phyloP scores from a whole-genome alignment of 2,329 filamentous ascomycete genomes.

The Exophiala lecanii-corni region DNA sequence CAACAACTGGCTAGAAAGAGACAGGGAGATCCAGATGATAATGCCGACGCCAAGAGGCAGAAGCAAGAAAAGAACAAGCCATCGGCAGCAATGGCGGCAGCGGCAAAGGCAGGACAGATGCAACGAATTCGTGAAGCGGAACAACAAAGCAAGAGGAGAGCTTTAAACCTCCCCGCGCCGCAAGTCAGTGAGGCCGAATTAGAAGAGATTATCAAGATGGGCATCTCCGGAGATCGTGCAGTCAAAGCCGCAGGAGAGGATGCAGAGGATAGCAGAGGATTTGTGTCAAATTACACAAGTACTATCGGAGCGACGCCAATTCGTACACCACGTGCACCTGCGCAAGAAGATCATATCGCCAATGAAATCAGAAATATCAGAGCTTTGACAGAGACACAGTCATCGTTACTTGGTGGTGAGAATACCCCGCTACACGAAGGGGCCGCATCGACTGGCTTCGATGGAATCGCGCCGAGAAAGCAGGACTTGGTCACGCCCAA shows the following conservation, averaged over 20 bases:
- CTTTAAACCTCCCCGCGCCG: constrained; percentile 77
- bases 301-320: constrained; percentile 81
- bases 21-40: constrained; percentile 85
- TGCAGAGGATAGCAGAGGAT: constrained; percentile 75
- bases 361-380: constrained; percentile 95
- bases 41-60: constrained; percentile 71
- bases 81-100: constrained; percentile 77
- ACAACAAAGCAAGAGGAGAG: constrained; percentile 86
- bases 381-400: constrained; percentile 88
- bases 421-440: constrained; percentile 86
- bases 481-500: constrained; percentile 88
- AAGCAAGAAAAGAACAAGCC: constrained; percentile 81
- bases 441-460: constrained; percentile 76
- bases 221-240: constrained; percentile 84
- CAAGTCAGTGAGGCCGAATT: constrained; percentile 91
- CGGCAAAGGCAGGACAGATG: constrained; percentile 87
- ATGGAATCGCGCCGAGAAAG: constrained; percentile 73
- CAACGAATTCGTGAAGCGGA: constrained; percentile 94
- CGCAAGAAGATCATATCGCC: constrained; percentile 90
- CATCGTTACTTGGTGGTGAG: constrained; percentile 86
- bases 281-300: constrained; percentile 81
- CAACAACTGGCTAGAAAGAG: constrained; percentile 87
- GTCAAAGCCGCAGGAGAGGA: constrained; percentile 70
- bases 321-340: constrained; percentile 82
- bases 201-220: constrained; percentile 98